Evolutionary conservation across 306 rosid species (phyloP).

Genomic region (Vicia faba): DNA sequence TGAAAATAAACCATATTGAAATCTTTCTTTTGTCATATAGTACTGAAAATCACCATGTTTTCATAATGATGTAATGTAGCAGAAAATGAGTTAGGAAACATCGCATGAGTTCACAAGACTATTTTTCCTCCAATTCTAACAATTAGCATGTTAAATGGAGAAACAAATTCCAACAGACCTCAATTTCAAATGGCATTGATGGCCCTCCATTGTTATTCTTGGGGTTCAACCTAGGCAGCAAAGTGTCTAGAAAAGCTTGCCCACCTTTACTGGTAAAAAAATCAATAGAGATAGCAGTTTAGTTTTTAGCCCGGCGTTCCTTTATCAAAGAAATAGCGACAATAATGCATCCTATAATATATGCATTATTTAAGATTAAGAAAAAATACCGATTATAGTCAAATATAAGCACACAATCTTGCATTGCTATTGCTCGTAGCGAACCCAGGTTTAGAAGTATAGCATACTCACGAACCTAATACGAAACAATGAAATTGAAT

Average conservation of each 20-base stretch:
- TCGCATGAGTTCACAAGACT: slow-evolving; percentile 13
- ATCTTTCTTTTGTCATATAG: not conserved
- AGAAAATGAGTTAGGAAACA: slow-evolving; percentile 3
- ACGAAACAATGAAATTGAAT: slow-evolving; percentile 38
- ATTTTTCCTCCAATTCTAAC: slow-evolving; percentile 6
- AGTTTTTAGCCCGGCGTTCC: slow-evolving; percentile 30
- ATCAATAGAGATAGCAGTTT: slow-evolving; percentile 38
- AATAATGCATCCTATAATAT: slow-evolving; percentile 24
- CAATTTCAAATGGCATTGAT: slow-evolving; percentile 91
- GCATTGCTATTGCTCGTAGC: slow-evolving; percentile 93
- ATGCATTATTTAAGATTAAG: slow-evolving; percentile 33
- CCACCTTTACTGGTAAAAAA: slow-evolving; percentile 75
- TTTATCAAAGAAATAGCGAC: slow-evolving; percentile 16
- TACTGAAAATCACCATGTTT: slow-evolving; percentile 3
- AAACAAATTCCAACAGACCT: slow-evolving; percentile 60
- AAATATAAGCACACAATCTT: slow-evolving; percentile 80
- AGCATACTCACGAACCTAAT: slow-evolving; percentile 92
- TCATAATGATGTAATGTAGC: slow-evolving; percentile 10
- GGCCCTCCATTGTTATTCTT: slow-evolving; percentile 78
- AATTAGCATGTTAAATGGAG: slow-evolving; percentile 24
- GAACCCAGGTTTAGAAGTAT: slow-evolving; percentile 93
- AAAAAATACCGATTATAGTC: slow-evolving; percentile 72
- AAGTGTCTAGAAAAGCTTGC: slow-evolving; percentile 79
- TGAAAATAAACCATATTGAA: slow-evolving; percentile 12
- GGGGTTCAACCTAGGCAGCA: slow-evolving; percentile 88